Conservation (phyloP, 2,329 filamentous ascomycete genomes). For the Zymoseptoria ardabiliae region DNA sequence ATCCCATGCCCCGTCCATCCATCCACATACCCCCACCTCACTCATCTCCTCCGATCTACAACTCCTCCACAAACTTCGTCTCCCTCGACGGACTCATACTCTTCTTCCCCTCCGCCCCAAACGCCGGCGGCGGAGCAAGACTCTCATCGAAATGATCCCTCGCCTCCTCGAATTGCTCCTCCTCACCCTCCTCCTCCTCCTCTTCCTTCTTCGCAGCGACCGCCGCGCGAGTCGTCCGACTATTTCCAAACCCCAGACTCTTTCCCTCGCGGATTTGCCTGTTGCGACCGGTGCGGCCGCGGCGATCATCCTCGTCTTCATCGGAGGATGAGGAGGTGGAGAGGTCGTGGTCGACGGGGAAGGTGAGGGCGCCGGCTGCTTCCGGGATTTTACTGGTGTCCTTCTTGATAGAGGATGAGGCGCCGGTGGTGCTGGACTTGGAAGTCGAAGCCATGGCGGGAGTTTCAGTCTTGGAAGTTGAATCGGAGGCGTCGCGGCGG, state of each 20-base stretch:
- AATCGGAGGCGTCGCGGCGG: slow-evolving; percentile 5
- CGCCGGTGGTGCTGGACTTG: neutral
- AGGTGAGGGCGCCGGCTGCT: neutral
- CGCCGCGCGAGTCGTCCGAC: slow-evolving; percentile 3
- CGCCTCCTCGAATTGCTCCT: slow-evolving; percentile 48
- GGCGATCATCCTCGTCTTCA: slow-evolving; percentile 25
- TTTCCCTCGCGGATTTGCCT: slow-evolving; percentile 25
- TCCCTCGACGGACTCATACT: slow-evolving; percentile 42
- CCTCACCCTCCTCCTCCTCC: slow-evolving; percentile 19
- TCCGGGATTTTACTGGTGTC: neutral
- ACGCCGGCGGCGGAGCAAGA: slow-evolving; percentile 36
- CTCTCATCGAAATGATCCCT: slow-evolving; percentile 44
- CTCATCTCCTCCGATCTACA: slow-evolving; percentile 28
- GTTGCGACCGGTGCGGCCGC: slow-evolving; percentile 22
- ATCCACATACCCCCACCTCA: slow-evolving; percentile 6
- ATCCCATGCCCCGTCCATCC: slow-evolving; percentile 42
- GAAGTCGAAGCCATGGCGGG: neutral
- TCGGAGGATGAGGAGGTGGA: slow-evolving; percentile 22
- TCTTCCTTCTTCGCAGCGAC: slow-evolving; percentile 15
- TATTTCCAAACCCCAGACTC: slow-evolving; percentile 17
- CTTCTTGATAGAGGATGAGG: neutral
- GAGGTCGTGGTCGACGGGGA: neutral
- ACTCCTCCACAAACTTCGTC: slow-evolving; percentile 54
- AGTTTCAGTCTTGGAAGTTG: neutral
- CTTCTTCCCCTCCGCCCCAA: slow-evolving; percentile 25